Conservation (phyloP, 352 stramenopile genomes). For the Phytophthora aleatoria region DNA sequence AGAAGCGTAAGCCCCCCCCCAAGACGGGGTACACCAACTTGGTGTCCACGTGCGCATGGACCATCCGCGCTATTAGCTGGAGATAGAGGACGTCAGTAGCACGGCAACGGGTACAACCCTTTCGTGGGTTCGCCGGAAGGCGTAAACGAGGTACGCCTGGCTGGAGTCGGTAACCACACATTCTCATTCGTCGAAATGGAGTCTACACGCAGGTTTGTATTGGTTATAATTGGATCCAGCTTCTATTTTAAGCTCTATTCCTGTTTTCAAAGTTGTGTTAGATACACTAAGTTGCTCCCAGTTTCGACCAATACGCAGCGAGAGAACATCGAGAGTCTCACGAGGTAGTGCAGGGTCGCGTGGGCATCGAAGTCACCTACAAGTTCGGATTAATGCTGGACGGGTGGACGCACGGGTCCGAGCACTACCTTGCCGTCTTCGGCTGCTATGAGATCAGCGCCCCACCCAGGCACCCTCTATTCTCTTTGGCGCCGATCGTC, state of each 20-base stretch:
- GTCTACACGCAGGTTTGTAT: neutral
- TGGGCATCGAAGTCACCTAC: neutral
- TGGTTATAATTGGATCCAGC: neutral
- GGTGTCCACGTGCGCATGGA: neutral
- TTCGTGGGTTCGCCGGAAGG: neutral
- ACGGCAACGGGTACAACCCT: too few species aligned
- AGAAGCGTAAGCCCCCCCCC: neutral
- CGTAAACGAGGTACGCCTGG: neutral
- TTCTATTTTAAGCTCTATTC: neutral
- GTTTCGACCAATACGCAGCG: neutral
- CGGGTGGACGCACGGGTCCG: neutral
- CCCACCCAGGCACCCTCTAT: neutral
- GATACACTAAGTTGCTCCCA: neutral
- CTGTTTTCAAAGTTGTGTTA: neutral
- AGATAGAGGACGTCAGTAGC: too few species aligned
- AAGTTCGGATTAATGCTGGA: neutral
- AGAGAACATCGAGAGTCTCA: neutral
- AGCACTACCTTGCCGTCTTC: neutral
- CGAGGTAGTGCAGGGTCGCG: neutral
- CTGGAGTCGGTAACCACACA: neutral
- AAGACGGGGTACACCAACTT: neutral
- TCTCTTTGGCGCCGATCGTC: neutral
- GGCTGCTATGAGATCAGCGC: neutral
- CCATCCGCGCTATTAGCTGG: neutral
- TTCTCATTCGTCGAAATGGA: neutral